Conservation (phyloP, 164 flowering plant genomes). For the Saururus chinensis region DNA sequence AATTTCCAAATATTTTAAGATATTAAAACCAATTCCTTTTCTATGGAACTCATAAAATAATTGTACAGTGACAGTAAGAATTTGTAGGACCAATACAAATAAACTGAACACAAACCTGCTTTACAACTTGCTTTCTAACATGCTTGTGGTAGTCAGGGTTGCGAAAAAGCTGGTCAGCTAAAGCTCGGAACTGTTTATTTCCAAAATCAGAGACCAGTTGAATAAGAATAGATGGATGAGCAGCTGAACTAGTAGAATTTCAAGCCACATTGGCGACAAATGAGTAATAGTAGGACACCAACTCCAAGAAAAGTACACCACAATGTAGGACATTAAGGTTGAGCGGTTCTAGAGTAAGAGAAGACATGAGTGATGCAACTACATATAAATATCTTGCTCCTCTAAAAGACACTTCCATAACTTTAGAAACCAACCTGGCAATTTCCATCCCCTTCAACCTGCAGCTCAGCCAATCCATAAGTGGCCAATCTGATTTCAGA, state of each 20-base stretch:
- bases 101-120: constrained; percentile 46
- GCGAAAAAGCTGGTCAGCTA: constrained; percentile 84
- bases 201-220: neutral
- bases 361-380: too few species aligned
- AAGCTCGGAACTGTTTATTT: constrained; percentile 72
- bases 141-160: constrained; percentile 78
- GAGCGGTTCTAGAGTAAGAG: too few species aligned
- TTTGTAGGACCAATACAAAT: neutral
- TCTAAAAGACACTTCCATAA: too few species aligned
- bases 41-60: neutral
- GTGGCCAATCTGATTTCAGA: constrained; percentile 50
- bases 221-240: too few species aligned
- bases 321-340: too few species aligned
- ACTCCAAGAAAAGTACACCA: too few species aligned
- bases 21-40: too few species aligned
- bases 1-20: too few species aligned
- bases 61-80: too few species aligned
- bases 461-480: constrained; percentile 76
- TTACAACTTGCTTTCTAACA: constrained; percentile 65
- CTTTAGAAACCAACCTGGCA: constrained; percentile 56
- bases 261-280: neutral
- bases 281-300: too few species aligned
- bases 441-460: constrained; percentile 92
- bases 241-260: neutral
- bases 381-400: too few species aligned